Evolutionary conservation across 345 rosid genomes (phyloP).

Genomic region (Aurinia saxatilis): DNA sequence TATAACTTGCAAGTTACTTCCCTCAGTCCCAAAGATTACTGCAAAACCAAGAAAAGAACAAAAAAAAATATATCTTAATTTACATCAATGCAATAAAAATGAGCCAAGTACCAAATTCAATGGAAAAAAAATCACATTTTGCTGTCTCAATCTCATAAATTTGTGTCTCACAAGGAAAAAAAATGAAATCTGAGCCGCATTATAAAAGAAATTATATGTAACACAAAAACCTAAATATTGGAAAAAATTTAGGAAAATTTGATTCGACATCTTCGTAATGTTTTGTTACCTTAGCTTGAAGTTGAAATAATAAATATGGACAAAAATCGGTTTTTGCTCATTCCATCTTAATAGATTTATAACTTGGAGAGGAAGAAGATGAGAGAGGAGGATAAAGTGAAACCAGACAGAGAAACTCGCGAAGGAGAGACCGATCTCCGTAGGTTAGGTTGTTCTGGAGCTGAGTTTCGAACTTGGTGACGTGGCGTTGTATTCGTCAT

Average conservation of each 20-base stretch:
- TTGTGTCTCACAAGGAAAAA: not conserved
- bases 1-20: conserved; percentile 36
- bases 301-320: not conserved
- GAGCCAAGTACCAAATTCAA: no score
- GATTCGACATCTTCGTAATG: not conserved
- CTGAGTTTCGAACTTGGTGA: conserved; percentile 1
- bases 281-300: conserved; percentile 9
- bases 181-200: not conserved
- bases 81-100: no score
- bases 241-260: not conserved
- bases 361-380: not conserved
- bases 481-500: not conserved
- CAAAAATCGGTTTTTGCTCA: not conserved
- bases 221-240: not conserved
- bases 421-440: conserved; percentile 1
- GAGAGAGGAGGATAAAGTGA: not conserved
- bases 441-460: conserved; percentile 2
- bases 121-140: no score
- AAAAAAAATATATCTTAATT: no score
- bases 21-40: conserved; percentile 12
- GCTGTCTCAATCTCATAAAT: not conserved
- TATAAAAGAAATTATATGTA: not conserved
- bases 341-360: not conserved
- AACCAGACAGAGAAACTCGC: not conserved
- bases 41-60: not conserved